phyloP scores from a whole-genome alignment of 306 rosid genomes.

The Cucurbita moschata region DNA sequence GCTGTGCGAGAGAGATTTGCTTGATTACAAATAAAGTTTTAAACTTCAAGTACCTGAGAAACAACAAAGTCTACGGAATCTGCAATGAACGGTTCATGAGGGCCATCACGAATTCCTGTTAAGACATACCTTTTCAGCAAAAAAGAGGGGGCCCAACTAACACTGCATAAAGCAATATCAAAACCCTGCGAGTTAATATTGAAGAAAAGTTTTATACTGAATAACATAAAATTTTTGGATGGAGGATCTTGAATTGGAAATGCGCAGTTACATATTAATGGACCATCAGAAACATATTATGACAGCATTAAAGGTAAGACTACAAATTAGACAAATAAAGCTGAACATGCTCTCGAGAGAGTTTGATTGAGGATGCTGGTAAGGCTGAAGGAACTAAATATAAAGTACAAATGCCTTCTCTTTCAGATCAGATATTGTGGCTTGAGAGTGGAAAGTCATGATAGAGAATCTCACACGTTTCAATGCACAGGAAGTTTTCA shows the following conservation, averaged over 20 bases:
- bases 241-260: neutral
- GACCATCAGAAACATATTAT: conserved; percentile 1
- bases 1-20: neutral
- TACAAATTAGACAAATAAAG: neutral
- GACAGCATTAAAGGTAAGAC: neutral
- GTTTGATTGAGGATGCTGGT: neutral
- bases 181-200: conserved; percentile 21
- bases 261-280: neutral
- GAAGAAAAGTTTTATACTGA: neutral
- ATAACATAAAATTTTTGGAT: neutral
- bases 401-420: neutral
- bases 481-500: neutral
- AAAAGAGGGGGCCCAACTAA: conserved; percentile 96
- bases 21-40: neutral
- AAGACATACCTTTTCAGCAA: conserved; percentile 89
- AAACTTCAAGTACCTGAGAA: conserved; percentile 64
- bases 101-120: conserved; percentile 96
- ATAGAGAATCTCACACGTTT: neutral
- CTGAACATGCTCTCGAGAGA: neutral
- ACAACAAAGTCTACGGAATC: conserved; percentile 99
- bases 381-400: neutral
- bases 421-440: neutral
- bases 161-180: conserved; percentile 44
- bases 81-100: conserved; percentile 96
- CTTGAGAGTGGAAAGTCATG: neutral